Conservation (phyloP, 1,139 yeast genomes). For the Geotrichum candidum region DNA sequence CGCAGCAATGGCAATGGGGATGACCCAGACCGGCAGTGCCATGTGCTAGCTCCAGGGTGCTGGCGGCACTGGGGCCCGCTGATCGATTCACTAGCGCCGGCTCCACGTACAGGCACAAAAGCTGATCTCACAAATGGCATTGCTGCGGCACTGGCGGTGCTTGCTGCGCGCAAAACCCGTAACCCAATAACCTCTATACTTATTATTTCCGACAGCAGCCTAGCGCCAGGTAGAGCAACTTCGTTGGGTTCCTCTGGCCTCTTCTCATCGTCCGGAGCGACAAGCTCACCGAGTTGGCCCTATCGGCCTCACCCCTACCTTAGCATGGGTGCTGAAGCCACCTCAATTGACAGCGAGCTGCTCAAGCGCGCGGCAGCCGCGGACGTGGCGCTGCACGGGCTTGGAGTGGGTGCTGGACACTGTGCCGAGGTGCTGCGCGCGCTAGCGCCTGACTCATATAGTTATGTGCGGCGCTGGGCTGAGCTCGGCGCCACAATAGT, state of each 20-base stretch:
- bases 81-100: slow-evolving; percentile 12
- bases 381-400: not conserved
- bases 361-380: not conserved
- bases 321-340: not conserved
- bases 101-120: slow-evolving; percentile 1
- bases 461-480: slow-evolving; percentile 3
- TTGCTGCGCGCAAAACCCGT: slow-evolving; percentile 1
- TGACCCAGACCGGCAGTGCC: not conserved
- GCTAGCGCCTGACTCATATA: slow-evolving; percentile 3
- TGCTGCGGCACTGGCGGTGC: not conserved
- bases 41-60: slow-evolving; percentile 6
- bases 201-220: slow-evolving; percentile 14
- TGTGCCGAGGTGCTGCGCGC: not conserved
- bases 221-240: not conserved
- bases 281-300: too few species aligned
- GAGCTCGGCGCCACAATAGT: not conserved
- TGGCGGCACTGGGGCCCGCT: slow-evolving; percentile 17
- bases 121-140: not conserved
- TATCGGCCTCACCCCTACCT: not conserved
- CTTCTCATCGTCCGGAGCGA: not conserved
- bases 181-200: slow-evolving; percentile 16
- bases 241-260: not conserved
- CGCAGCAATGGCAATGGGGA: not conserved
- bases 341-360: not conserved
- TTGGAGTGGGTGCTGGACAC: slow-evolving; percentile 4